Conservation (phyloP, 441 rosid species). For the Jatropha podagrica region DNA sequence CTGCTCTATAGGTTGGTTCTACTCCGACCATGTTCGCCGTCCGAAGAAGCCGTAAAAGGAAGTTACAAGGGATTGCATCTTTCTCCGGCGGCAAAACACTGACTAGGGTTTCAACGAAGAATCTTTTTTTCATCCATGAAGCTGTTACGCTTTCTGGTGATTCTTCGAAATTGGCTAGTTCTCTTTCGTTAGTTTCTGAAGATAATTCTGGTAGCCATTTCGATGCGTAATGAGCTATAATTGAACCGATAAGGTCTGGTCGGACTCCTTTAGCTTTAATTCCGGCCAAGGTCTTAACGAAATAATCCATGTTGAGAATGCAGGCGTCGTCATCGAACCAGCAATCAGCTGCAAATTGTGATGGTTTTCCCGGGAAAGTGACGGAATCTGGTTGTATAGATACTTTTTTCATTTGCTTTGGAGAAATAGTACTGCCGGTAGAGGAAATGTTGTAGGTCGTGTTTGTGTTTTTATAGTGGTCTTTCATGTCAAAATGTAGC, state of each 20-base stretch:
- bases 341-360: conserved; percentile 37
- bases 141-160: conserved; percentile 64
- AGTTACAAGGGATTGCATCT: conserved; percentile 73
- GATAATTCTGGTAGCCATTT: conserved; percentile 85
- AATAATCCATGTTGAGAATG: conserved; percentile 79
- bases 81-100: conserved; percentile 82
- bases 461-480: not conserved
- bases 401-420: conserved; percentile 39
- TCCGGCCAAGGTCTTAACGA: conserved; percentile 65
- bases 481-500: not conserved
- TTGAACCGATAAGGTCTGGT: conserved; percentile 77
- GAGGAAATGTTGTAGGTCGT: not conserved
- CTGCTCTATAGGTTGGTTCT: conserved; percentile 47
- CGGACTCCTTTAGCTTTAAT: conserved; percentile 81
- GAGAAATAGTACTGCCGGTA: not conserved
- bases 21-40: conserved; percentile 69
- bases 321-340: conserved; percentile 78
- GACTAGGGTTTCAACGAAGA: conserved; percentile 71
- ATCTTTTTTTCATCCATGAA: conserved; percentile 68
- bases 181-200: conserved; percentile 19
- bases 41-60: conserved; percentile 78
- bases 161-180: conserved; percentile 24
- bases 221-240: conserved; percentile 79
- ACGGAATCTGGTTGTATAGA: conserved; percentile 33
- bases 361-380: conserved; percentile 34